Base-by-base conservation (phyloP, 768 basidiomycete genomes). In the Amanita muscaria region DNA sequence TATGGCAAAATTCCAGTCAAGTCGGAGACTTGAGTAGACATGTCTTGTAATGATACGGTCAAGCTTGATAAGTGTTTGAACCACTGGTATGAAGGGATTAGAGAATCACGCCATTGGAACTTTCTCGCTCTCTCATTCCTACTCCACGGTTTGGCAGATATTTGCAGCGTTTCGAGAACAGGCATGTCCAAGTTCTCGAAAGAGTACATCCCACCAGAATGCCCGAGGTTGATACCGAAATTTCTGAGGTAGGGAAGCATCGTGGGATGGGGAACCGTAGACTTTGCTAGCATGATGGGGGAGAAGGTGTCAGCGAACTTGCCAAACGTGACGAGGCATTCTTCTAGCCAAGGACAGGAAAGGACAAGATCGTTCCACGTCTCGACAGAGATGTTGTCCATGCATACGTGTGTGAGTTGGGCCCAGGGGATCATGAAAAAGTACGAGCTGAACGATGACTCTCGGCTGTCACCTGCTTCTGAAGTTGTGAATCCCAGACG, bases 311-410 rank as follows among this genome's bases (percentile, higher is more conserved):
- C 16, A 6, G 42, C 18, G n/a, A 43, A 43, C 3, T n/a, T 43
- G 22, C 42, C 21, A 23, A 43, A 43, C 3, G 42, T 34, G 32
- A 43, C 42, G 42, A 43, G 42, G 15, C 42, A 43, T 16, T 43
- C 32, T n/a, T 34, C 15, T 19, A 43, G 42, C 12, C n/a, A 5
- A 5, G 42, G 42, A n/a, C 42, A 43, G 1, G 42, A 43, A 10
- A 18, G 42, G 4, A 43, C 29, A 12, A 43, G 21, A 12, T 43
- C 42, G 24, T 43, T 32, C 42, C 42, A 43, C 14, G 42, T 43
- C n/a, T 43, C 42, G 30, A 43, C 19, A 10, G 42, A 34, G 33
- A 43, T 33, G 31, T 33, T 43, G 33, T 43, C 42, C 42, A 43
- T 43, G 19, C 42, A 43, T 8, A 43, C 18, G 18, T 43, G 42